These are phyloP conservation scores for Cryomyces minteri DNA, from an alignment of 495 filamentous ascomycete species.

Conservation along the genomic window DNA sequence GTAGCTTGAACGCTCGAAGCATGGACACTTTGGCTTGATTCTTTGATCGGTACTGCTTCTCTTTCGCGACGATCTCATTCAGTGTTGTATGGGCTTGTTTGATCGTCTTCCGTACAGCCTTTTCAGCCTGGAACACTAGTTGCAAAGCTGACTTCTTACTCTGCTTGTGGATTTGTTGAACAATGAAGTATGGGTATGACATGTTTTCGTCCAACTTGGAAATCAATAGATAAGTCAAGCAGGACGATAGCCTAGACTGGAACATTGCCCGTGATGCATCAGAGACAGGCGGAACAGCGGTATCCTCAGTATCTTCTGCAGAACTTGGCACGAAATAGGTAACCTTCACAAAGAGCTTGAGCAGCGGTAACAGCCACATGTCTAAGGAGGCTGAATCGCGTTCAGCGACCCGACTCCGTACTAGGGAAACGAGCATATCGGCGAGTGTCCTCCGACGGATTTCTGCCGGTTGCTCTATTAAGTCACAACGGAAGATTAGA, in stretches of 20 bases:
- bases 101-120: neutral
- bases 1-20: constrained; percentile 47
- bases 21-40: constrained; percentile 11
- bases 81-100: neutral
- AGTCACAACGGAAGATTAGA: constrained; percentile 19
- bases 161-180: neutral
- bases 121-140: neutral
- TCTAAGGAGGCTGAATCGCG: neutral
- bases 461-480: constrained; percentile 19
- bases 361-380: neutral
- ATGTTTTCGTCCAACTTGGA: neutral
- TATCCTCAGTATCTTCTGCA: constrained; percentile 11
- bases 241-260: constrained; percentile 44
- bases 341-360: constrained; percentile 15
- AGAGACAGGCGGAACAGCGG: constrained; percentile 29
- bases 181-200: neutral
- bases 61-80: neutral
- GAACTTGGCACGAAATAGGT: constrained; percentile 24
- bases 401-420: constrained; percentile 24
- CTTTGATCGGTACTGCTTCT: neutral
- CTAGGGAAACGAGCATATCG: constrained; percentile 31
- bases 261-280: constrained; percentile 48
- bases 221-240: constrained; percentile 46
- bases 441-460: constrained; percentile 30
- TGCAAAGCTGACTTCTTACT: neutral